Percentiles rank a stretch among this genome's conserved stretches.
These are phyloP conservation scores for Furcasterigmium furcatum DNA, from an alignment of 2,329 filamentous ascomycete species.

Conservation along the genomic window DNA sequence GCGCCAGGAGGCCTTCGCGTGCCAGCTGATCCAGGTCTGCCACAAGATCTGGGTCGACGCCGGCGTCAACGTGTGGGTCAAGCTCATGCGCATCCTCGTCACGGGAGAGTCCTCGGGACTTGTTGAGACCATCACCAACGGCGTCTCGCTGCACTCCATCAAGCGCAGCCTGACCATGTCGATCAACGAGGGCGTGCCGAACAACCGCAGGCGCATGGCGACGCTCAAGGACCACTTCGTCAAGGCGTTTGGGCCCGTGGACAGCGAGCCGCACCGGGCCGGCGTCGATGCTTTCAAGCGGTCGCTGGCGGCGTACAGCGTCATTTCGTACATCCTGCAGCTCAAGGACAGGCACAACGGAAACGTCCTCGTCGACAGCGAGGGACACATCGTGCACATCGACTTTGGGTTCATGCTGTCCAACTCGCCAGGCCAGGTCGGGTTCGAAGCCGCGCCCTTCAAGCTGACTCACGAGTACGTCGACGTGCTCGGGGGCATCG, in stretches of 20 bases:
- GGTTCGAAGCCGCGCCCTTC: conserved; percentile 83
- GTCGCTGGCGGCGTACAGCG: conserved; percentile 81
- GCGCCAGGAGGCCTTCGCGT: conserved; percentile 82
- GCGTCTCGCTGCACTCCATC: conserved; percentile 81
- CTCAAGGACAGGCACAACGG: conserved; percentile 86
- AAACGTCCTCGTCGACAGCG: conserved; percentile 81
- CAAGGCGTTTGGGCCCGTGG: conserved; percentile 71
- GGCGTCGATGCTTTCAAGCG: conserved; percentile 77
- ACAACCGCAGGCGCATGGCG: conserved; percentile 73
- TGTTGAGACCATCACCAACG: conserved; percentile 85
- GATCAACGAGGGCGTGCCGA: conserved; percentile 63
- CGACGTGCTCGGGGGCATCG: conserved; percentile 73
- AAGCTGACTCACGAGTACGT: conserved; percentile 86
- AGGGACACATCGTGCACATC: conserved; percentile 84
- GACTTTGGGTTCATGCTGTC: conserved; percentile 90
- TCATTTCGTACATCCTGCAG: conserved; percentile 80
- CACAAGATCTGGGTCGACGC: conserved; percentile 79
- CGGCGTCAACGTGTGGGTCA: conserved; percentile 77
- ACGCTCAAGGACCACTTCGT: conserved; percentile 79
- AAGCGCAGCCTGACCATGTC: conserved; percentile 79
- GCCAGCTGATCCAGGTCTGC: conserved; percentile 79
- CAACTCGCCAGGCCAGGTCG: conserved; percentile 79
- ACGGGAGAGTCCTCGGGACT: conserved; percentile 81
- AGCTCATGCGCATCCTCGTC: conserved; percentile 82
- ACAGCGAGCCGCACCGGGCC: conserved; percentile 65